Evolutionary conservation across 495 filamentous ascomycete species (phyloP).

Genomic region (Hypoxylon trugodes): DNA sequence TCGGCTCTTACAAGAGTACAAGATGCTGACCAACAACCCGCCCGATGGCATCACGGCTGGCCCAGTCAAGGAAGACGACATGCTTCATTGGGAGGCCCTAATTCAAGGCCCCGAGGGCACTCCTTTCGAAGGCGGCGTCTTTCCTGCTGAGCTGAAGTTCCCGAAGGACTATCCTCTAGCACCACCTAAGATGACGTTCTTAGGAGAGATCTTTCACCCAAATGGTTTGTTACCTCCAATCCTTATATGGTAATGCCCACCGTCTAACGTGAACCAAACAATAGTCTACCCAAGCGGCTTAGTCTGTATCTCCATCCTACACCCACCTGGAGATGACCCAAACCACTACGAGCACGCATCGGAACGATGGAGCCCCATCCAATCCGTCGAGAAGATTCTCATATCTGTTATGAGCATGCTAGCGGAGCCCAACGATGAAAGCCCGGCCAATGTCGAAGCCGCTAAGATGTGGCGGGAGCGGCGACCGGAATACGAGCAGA

Average conservation of each 20-base stretch:
- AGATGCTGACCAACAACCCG: constrained; percentile 73
- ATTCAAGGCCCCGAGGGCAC: constrained; percentile 96
- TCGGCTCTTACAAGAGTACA: constrained; percentile 97
- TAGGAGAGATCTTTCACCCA: constrained; percentile 93
- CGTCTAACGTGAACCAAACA: constrained; percentile 5
- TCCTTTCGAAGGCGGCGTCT: constrained; percentile 93
- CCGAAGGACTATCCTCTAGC: constrained; percentile 94
- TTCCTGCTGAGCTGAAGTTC: constrained; percentile 93
- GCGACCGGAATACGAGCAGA: constrained; percentile 83
- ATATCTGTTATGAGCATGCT: constrained; percentile 99
- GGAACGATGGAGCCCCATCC: constrained; percentile 96
- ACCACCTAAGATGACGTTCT: constrained; percentile 93
- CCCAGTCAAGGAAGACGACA: constrained; percentile 91
- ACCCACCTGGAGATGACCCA: constrained; percentile 97
- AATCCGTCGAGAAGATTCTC: constrained; percentile 97
- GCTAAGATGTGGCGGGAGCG: constrained; percentile 98
- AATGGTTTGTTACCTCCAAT: constrained; percentile 65
- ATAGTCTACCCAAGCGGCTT: constrained; percentile 89
- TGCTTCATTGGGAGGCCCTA: constrained; percentile 95
- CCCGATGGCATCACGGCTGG: constrained; percentile 96
- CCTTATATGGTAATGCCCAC: background rate
- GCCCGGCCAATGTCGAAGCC: constrained; percentile 96
- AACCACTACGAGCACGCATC: constrained; percentile 98
- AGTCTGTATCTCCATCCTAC: constrained; percentile 98
- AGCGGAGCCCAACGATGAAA: constrained; percentile 98